Percentiles rank a stretch among this genome's conserved stretches.
These are phyloP conservation scores for Colletotrichum nymphaeae DNA, from an alignment of 2,329 filamentous ascomycete genomes.

Conservation along the genomic window DNA sequence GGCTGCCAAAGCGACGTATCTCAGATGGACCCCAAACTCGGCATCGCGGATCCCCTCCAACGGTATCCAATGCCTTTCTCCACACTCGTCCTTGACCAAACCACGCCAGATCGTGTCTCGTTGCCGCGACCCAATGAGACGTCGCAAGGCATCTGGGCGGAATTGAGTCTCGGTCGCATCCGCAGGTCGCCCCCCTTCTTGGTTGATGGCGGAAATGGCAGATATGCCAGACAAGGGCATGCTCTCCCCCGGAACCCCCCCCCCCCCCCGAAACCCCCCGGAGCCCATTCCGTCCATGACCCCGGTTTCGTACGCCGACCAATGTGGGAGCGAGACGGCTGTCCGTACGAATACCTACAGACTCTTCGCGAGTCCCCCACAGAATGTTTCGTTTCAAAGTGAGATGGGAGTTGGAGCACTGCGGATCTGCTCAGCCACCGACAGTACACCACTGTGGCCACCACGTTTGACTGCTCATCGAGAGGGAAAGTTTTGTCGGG, in stretches of 20 bases:
- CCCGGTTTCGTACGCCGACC: constrained; percentile 22
- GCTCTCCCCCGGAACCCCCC: neutral
- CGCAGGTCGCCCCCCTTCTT: neutral
- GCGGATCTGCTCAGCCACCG: neutral
- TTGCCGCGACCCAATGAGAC: neutral
- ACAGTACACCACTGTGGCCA: neutral
- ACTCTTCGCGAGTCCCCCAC: constrained; percentile 1
- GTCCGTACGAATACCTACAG: too few species aligned
- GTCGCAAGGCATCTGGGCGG: neutral
- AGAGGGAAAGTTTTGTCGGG: neutral
- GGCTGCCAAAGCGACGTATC: neutral
- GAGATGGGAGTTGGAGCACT: constrained; percentile 3
- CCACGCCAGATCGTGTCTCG: neutral
- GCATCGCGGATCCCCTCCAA: constrained; percentile 17
- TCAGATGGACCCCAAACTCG: neutral
- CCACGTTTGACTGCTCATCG: neutral
- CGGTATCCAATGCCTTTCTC: constrained; percentile 19
- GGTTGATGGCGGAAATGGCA: neutral
- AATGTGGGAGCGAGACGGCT: constrained; percentile 11
- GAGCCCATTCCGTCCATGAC: constrained; percentile 15
- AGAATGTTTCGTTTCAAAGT: constrained; percentile 31
- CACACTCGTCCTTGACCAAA: constrained; percentile 3
- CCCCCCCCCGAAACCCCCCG: neutral
- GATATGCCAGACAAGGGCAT: neutral
- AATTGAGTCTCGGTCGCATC: constrained; percentile 26